These are phyloP conservation scores for Leccinum aurantiacum DNA, from an alignment of 768 basidiomycete genomes.

Conservation along the genomic window DNA sequence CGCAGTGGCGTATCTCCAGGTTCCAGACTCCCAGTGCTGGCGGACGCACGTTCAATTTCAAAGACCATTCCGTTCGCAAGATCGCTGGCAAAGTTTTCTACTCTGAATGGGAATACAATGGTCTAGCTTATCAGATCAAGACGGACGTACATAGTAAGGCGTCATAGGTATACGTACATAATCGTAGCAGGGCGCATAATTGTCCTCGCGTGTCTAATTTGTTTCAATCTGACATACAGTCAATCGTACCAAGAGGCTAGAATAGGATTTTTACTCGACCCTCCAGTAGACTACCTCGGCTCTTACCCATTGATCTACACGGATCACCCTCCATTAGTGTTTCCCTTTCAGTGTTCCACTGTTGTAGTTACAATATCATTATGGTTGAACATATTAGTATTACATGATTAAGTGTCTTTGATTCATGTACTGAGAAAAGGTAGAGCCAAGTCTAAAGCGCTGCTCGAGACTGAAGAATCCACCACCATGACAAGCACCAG, in stretches of 20 bases:
- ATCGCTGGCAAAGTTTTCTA: constrained; percentile 94
- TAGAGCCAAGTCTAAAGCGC: background rate
- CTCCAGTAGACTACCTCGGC: background rate
- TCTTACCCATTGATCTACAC: background rate
- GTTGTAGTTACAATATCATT: background rate
- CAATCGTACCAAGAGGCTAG: background rate
- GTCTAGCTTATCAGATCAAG: constrained; percentile 73
- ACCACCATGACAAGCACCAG: background rate
- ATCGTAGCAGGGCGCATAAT: too few relatives aligned
- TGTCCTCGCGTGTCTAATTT: too few relatives aligned
- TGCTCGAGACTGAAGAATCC: background rate
- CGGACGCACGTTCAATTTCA: constrained; percentile 59
- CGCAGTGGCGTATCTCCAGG: constrained; percentile 13
- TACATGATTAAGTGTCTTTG: background rate
- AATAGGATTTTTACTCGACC: background rate
- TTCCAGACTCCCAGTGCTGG: background rate
- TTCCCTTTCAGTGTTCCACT: background rate
- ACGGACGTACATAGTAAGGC: too few relatives aligned
- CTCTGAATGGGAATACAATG: constrained; percentile 86
- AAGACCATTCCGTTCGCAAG: constrained; percentile 73
- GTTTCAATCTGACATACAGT: background rate
- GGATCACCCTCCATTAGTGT: background rate
- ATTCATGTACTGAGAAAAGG: background rate
- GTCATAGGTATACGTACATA: too few relatives aligned
- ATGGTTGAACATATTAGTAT: background rate